Conservation (phyloP, 2,329 filamentous ascomycete species). For the Fusarium sp. region DNA sequence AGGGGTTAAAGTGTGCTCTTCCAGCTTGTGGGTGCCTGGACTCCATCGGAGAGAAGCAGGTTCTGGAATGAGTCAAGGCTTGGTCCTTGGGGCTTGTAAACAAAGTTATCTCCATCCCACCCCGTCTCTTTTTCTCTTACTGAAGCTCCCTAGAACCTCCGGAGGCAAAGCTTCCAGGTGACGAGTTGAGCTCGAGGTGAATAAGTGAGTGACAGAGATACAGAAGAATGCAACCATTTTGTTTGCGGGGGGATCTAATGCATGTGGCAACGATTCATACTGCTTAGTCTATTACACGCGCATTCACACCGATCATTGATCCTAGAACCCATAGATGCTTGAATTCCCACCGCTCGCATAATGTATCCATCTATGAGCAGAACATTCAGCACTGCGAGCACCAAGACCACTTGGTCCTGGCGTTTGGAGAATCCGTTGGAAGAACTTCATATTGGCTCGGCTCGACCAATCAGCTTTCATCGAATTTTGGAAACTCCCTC, state of each 20-base stretch:
- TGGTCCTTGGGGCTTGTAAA: slow-evolving; percentile 19
- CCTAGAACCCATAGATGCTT: slow-evolving; percentile 11
- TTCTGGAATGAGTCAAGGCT: slow-evolving; percentile 43
- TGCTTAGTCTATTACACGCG: slow-evolving; percentile 28
- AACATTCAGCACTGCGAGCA: slow-evolving; percentile 22
- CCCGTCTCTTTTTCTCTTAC: slow-evolving; percentile 34
- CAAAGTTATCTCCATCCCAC: slow-evolving; percentile 12
- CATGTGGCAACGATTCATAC: slow-evolving; percentile 26
- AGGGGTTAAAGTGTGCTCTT: slow-evolving; percentile 25
- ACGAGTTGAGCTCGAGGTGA: slow-evolving; percentile 14
- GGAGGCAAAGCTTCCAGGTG: slow-evolving; percentile 8
- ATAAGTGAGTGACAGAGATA: background rate
- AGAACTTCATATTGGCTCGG: slow-evolving; percentile 15
- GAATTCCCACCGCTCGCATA: slow-evolving; percentile 21
- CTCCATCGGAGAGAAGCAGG: slow-evolving; percentile 24
- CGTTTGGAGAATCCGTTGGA: slow-evolving; percentile 31
- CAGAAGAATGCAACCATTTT: background rate
- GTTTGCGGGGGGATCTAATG: slow-evolving; percentile 16
- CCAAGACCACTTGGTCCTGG: slow-evolving; percentile 9
- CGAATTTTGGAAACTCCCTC: slow-evolving; percentile 24
- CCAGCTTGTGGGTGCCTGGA: slow-evolving; percentile 27
- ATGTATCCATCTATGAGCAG: slow-evolving; percentile 21
- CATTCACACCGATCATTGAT: slow-evolving; percentile 32
- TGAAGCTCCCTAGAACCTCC: slow-evolving; percentile 26
- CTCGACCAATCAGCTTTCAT: slow-evolving; percentile 29